phyloP scores from a whole-genome alignment of 768 basidiomycete genomes.

The Leccinum pellstonianum region DNA sequence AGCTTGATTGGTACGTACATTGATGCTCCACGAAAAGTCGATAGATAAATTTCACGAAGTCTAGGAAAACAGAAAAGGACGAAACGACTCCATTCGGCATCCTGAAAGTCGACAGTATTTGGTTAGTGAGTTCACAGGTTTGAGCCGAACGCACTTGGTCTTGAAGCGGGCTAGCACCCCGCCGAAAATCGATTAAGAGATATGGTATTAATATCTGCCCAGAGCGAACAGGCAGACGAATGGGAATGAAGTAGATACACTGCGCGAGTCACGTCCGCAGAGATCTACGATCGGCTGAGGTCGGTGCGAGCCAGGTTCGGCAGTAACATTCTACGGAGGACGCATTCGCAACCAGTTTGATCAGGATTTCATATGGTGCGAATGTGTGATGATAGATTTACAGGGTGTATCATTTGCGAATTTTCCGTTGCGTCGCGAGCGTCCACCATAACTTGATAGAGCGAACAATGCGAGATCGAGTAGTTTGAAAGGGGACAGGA shows the following conservation, averaged over 20 bases:
- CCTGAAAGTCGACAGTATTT: slow-evolving; percentile 5
- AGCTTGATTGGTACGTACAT: background rate
- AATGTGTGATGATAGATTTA: slow-evolving; percentile 15
- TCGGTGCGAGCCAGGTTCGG: background rate
- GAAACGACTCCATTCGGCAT: slow-evolving; percentile 2
- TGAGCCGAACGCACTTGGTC: slow-evolving; percentile 3
- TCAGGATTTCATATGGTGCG: background rate
- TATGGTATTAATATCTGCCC: background rate
- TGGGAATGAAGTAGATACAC: background rate
- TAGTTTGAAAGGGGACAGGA: slow-evolving; percentile 13
- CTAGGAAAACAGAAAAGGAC: background rate
- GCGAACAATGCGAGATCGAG: slow-evolving; percentile 25
- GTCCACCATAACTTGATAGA: slow-evolving; percentile 20
- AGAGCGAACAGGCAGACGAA: background rate
- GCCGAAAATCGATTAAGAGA: background rate
- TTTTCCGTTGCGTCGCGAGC: background rate
- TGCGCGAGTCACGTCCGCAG: slow-evolving; percentile 9
- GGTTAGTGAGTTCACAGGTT: slow-evolving; percentile 3
- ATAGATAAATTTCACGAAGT: background rate
- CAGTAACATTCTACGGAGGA: background rate
- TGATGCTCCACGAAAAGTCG: background rate
- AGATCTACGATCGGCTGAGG: slow-evolving; percentile 3
- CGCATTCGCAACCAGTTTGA: slow-evolving; percentile 7
- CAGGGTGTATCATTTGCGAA: slow-evolving; percentile 5
- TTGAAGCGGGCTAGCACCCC: background rate